Conservation (phyloP, 306 rosid genomes). For the Dalbergia cultrata region DNA sequence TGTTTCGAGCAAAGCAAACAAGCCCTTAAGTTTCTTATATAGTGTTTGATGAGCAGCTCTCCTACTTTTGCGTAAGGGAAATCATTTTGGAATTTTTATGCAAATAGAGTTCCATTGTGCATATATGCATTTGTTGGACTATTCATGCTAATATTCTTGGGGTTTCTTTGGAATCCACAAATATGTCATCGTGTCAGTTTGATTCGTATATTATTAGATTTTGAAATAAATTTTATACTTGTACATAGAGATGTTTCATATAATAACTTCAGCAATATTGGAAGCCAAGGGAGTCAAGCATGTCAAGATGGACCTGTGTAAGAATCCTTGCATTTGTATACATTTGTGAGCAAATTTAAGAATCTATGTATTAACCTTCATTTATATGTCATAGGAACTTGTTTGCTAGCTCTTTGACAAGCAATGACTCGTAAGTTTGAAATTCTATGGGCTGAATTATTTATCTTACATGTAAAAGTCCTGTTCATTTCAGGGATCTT, state of each 20-base stretch:
- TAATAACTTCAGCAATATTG: slow-evolving; percentile 55
- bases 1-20: too few relatives aligned
- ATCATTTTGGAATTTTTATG: slow-evolving; percentile 6
- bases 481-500: not conserved
- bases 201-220: slow-evolving; percentile 15
- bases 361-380: slow-evolving; percentile 9
- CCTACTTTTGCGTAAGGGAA: not conserved
- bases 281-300: slow-evolving; percentile 20
- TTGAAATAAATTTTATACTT: slow-evolving; percentile 42
- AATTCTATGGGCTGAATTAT: not conserved
- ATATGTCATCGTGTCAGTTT: not conserved
- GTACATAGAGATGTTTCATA: slow-evolving; percentile 74
- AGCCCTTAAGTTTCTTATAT: not conserved
- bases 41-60: not conserved
- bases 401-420: slow-evolving; percentile 46
- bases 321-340: slow-evolving; percentile 45
- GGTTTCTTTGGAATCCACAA: slow-evolving; percentile 1
- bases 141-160: slow-evolving; percentile 28
- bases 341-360: not conserved
- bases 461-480: not conserved
- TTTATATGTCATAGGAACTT: slow-evolving; percentile 44
- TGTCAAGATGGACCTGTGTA: slow-evolving; percentile 59
- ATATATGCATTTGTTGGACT: not conserved
- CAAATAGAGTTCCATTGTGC: not conserved
- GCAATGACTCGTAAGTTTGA: slow-evolving; percentile 49